A percentile compares a stretch with the other conserved stretches of the same genome.
Evolutionary conservation across 2,329 filamentous ascomycete genomes (phyloP).

Genomic region (Talaromyces islandicus): DNA sequence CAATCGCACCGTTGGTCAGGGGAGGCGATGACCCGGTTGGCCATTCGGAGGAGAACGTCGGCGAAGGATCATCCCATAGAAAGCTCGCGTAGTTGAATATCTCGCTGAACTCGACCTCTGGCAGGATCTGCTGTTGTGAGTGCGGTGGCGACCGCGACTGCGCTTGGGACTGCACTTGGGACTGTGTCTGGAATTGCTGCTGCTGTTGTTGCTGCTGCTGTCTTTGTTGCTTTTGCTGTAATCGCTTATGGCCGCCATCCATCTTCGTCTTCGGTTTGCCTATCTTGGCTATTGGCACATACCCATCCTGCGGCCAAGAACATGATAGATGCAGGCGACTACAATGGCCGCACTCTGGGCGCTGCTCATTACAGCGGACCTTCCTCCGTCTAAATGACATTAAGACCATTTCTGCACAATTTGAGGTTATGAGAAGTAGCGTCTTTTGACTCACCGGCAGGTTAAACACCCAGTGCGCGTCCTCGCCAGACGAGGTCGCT

Average conservation of each 20-base stretch:
- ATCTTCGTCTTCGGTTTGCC: background rate
- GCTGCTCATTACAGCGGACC: slow-evolving; percentile 51
- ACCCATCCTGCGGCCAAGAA: slow-evolving; percentile 37
- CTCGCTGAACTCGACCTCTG: slow-evolving; percentile 6
- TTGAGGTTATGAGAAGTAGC: background rate
- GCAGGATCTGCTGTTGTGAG: background rate
- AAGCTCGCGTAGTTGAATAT: slow-evolving; percentile 10
- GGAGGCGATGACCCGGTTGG: slow-evolving; percentile 3
- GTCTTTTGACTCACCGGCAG: slow-evolving; percentile 3
- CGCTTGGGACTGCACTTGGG: background rate
- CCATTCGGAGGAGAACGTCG: background rate
- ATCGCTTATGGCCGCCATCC: background rate
- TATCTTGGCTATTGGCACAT: slow-evolving; percentile 10
- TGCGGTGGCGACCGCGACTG: background rate
- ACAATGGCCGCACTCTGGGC: slow-evolving; percentile 50
- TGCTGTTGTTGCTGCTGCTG: slow-evolving; percentile 4
- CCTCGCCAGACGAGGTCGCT: slow-evolving; percentile 5
- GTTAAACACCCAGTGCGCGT: slow-evolving; percentile 9
- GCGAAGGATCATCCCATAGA: slow-evolving; percentile 5
- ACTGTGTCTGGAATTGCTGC: background rate
- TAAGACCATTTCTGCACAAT: background rate
- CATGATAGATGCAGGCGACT: slow-evolving; percentile 50
- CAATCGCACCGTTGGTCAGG: background rate
- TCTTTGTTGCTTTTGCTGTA: background rate
- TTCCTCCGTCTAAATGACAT: slow-evolving; percentile 41